Percentiles rank a stretch among this genome's conserved stretches.
Conservation (phyloP, 352 stramenopile species). For the Globisporangium middletonii region DNA sequence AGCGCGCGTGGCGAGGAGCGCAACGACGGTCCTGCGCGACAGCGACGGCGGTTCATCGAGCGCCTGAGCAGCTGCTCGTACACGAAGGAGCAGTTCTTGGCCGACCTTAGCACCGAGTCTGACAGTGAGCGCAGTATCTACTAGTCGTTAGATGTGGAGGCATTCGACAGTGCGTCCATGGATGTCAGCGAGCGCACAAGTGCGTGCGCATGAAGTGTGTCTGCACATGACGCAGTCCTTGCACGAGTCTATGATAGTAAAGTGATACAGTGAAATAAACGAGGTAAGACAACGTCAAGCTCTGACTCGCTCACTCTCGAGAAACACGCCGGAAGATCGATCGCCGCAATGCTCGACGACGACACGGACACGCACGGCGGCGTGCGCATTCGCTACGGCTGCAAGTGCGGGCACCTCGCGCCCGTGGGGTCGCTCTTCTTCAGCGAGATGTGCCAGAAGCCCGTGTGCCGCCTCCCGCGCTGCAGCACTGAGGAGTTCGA, state of each 20-base stretch:
- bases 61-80: background rate
- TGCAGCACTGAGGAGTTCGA: slow-evolving; percentile 86
- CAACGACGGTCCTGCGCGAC: background rate
- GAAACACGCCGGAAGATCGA: background rate
- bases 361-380: slow-evolving; percentile 14
- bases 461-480: slow-evolving; percentile 56
- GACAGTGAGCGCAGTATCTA: background rate
- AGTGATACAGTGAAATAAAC: too few relatives aligned
- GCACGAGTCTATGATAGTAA: too few relatives aligned
- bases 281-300: too few relatives aligned
- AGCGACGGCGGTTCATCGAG: background rate
- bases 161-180: too few relatives aligned
- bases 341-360: slow-evolving; percentile 9
- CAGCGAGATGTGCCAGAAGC: slow-evolving; percentile 70
- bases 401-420: slow-evolving; percentile 59
- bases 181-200: too few relatives aligned
- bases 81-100: background rate
- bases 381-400: slow-evolving; percentile 62
- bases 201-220: too few relatives aligned
- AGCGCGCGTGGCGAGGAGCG: background rate
- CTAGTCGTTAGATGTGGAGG: too few relatives aligned
- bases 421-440: slow-evolving; percentile 61
- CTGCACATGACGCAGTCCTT: too few relatives aligned
- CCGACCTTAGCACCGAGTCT: background rate
- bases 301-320: slow-evolving; percentile 2